Evolutionary conservation across 176 grass and related monocot species (phyloP).

Genomic region (Puya raimondii): DNA sequence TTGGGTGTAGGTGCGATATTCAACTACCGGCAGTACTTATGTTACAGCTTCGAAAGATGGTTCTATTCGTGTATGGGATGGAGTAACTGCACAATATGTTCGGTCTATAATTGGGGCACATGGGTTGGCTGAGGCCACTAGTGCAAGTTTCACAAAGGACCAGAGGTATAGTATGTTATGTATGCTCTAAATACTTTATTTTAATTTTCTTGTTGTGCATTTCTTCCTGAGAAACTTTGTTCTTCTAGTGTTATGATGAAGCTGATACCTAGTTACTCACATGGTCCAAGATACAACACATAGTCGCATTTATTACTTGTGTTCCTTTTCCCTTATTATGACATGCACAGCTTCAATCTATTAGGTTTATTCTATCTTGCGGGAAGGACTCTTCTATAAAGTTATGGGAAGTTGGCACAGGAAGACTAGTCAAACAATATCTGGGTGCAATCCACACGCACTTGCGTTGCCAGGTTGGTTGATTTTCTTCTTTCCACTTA

Average conservation of each 20-base stretch:
- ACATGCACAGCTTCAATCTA: constrained; percentile 9
- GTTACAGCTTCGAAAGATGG: constrained; percentile 94
- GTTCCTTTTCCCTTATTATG: not conserved
- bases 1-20: constrained; percentile 57
- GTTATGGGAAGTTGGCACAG: constrained; percentile 92
- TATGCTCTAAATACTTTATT: not conserved
- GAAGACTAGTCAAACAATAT: constrained; percentile 80
- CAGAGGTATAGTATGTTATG: constrained; percentile 44
- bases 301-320: not conserved
- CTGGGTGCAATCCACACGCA: constrained; percentile 57
- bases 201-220: not conserved
- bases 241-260: too few relatives aligned
- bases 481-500: not conserved
- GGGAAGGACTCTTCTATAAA: constrained; percentile 84
- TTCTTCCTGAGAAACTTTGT: too few relatives aligned
- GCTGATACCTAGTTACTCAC: not conserved
- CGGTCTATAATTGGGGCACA: constrained; percentile 74
- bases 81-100: constrained; percentile 75
- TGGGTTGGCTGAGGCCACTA: constrained; percentile 68
- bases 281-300: not conserved
- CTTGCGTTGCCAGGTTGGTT: constrained; percentile 65
- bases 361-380: constrained; percentile 74
- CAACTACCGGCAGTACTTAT: constrained; percentile 72
- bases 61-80: constrained; percentile 74
- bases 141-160: constrained; percentile 82